A percentile compares a stretch with the other conserved stretches of the same genome.
Evolutionary conservation across 768 basidiomycete genomes (phyloP).

Genomic region (Brasilioporus rufonigricans): DNA sequence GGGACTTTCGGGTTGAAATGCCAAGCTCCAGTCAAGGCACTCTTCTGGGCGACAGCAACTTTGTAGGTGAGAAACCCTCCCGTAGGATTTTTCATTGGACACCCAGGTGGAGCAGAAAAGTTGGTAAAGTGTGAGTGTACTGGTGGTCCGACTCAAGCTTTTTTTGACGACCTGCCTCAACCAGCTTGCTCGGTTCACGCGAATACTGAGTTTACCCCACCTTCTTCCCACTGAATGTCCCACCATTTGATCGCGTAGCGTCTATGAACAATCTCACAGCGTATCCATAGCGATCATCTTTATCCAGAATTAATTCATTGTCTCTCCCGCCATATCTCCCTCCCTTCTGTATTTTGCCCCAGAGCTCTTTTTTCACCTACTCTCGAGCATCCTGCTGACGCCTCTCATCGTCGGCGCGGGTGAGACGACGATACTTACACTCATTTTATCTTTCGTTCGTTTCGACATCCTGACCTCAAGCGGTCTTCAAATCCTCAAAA

Average conservation of each 20-base stretch:
- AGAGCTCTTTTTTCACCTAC: conserved; percentile 1
- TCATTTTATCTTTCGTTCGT: conserved; percentile 23
- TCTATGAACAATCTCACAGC: background rate
- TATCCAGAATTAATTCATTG: conserved; percentile 7
- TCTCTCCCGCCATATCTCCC: conserved; percentile 9
- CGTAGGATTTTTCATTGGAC: background rate
- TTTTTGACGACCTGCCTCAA: background rate
- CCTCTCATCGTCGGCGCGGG: conserved; percentile 9
- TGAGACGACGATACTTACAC: conserved; percentile 17
- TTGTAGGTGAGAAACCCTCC: background rate
- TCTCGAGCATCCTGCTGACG: background rate
- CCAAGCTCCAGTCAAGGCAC: too few relatives aligned
- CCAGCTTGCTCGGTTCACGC: background rate
- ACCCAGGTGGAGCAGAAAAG: conserved; percentile 2
- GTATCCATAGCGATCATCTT: conserved; percentile 25
- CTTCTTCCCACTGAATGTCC: conserved; percentile 4
- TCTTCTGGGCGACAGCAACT: background rate
- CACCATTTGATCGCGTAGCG: background rate
- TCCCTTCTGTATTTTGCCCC: background rate
- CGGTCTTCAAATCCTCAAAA: background rate
- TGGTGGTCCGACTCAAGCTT: background rate
- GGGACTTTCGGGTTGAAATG: too few relatives aligned
- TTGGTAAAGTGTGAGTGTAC: background rate
- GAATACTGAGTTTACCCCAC: conserved; percentile 2
- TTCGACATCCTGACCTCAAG: conserved; percentile 6